Evolutionary conservation across 257 asterid genomes (phyloP), one percentile per base, ranked within the genome.

Genomic region (Ehretia macrophylla): DNA sequence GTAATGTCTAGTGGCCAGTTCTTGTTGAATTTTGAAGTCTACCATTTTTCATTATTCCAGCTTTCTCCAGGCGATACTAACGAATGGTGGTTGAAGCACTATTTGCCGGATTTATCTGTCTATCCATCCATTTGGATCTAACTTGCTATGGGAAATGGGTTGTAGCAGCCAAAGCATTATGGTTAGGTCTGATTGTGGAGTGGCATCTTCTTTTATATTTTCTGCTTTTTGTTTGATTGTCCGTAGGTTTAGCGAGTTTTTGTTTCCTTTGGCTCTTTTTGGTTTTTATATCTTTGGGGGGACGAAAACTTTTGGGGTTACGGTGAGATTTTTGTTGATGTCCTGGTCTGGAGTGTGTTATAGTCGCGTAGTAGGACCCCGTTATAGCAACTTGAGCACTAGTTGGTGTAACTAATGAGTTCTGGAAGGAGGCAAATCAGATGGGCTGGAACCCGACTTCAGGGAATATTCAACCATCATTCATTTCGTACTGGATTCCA

Each of bases 1-100:
- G 97, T 90, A 90, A 90, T 87, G 82, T 85, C 72, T 83, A 68
- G 70, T 85, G 87, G 84, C 90, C 90, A 76, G 85, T 61, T 76
- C 80, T 78, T 71, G 81, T 86, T 79, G 86, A 78, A 72, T 76
- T 76, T 81, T 1, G 35, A 27, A 27, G 35, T 27, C 35, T 27
- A 27, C 35, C 35, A 27, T 27, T 42, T 42, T 42, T 10, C 47
- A 59, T 77, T 70, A 64, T 59, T 64, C 86, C 83, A 66, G 81
- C 77, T 77, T 68, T 72, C 79, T 75, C 59, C 81, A 23, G 63
- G 68, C 70, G 42, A 27, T 70, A 54, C 68, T 69, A 59, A 75
- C 75, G 65, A 71, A 75, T 82, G 73, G 88, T 73, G 60, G 61
- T 67, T 80, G 83, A 79, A 66, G 82, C 68, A 69, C 85, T 68